phyloP scores from a whole-genome alignment of 495 filamentous ascomycete species.

The Penicillium maclennaniae region DNA sequence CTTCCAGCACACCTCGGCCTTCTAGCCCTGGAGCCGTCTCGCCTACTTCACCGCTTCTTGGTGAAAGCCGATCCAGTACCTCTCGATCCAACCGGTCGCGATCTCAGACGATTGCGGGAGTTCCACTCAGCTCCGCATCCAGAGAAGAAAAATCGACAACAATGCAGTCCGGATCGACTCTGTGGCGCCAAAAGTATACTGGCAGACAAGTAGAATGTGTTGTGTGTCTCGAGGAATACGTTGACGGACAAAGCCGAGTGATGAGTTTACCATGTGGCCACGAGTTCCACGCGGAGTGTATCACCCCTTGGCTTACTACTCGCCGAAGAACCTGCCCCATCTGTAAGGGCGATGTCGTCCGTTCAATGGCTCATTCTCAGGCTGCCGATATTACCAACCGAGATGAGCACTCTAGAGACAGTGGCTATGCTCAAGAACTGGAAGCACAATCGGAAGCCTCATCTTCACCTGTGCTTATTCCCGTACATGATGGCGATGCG shows the following conservation, averaged over 20 bases:
- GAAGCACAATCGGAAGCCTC: slow-evolving; percentile 35
- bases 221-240: slow-evolving; percentile 96
- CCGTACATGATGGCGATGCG: slow-evolving; percentile 30
- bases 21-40: slow-evolving; percentile 53
- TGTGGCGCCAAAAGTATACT: slow-evolving; percentile 78
- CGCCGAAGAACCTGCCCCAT: slow-evolving; percentile 94
- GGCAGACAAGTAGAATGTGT: slow-evolving; percentile 90
- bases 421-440: slow-evolving; percentile 19
- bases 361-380: slow-evolving; percentile 47
- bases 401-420: slow-evolving; percentile 39
- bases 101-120: slow-evolving; percentile 61
- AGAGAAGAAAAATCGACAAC: slow-evolving; percentile 37
- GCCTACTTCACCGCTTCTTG: slow-evolving; percentile 71
- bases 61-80: slow-evolving; percentile 23
- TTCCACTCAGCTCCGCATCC: slow-evolving; percentile 34
- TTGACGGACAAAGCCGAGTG: slow-evolving; percentile 88
- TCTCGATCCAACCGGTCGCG: slow-evolving; percentile 50
- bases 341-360: slow-evolving; percentile 94
- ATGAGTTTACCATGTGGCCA: slow-evolving; percentile 99
- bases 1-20: slow-evolving; percentile 51
- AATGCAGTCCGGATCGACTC: slow-evolving; percentile 49
- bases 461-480: slow-evolving; percentile 46
- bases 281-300: slow-evolving; percentile 97
- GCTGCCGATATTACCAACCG: slow-evolving; percentile 48
- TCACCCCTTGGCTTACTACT: slow-evolving; percentile 97